These are phyloP conservation scores for Thecamonas trahens DNA, from an alignment of 78 protist genomes.

Conservation along the genomic window DNA sequence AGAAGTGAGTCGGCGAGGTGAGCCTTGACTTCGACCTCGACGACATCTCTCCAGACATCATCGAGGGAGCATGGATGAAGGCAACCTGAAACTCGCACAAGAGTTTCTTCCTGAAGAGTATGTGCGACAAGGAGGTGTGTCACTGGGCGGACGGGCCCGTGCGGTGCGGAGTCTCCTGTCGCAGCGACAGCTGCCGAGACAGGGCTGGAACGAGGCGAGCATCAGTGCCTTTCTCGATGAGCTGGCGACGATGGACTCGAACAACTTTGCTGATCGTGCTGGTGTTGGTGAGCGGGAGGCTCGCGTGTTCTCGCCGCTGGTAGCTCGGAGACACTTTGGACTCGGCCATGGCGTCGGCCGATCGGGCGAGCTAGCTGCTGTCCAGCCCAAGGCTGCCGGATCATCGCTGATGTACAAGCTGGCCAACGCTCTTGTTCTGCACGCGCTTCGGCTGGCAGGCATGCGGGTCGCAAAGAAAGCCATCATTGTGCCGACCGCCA, in stretches of 20 bases:
- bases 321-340: slow-evolving; percentile 48
- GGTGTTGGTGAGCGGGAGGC: slow-evolving; percentile 99
- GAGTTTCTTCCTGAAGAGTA: slow-evolving; percentile 43
- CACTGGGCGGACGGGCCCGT: slow-evolving; percentile 23
- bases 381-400: slow-evolving; percentile 99
- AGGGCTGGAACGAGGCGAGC: slow-evolving; percentile 68
- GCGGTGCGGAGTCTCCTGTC: slow-evolving; percentile 22
- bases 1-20: too few species aligned
- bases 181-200: slow-evolving; percentile 69
- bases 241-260: slow-evolving; percentile 80
- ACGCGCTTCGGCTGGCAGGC: slow-evolving; percentile 55
- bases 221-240: slow-evolving; percentile 56
- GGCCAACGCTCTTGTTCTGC: slow-evolving; percentile 49
- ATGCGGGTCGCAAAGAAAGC: slow-evolving; percentile 17
- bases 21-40: too few species aligned
- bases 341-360: slow-evolving; percentile 97
- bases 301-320: slow-evolving; percentile 65
- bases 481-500: slow-evolving; percentile 88
- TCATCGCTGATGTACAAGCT: slow-evolving; percentile 84
- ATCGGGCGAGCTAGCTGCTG: slow-evolving; percentile 89
- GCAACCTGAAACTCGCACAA: slow-evolving; percentile 36
- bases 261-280: slow-evolving; percentile 52
- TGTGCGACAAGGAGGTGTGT: slow-evolving; percentile 48
- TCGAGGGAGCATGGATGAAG: slow-evolving; percentile 60
- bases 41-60: too few species aligned